These are phyloP conservation scores for Mycogone perniciosa DNA, from an alignment of 2,329 filamentous ascomycete species.

Conservation along the genomic window DNA sequence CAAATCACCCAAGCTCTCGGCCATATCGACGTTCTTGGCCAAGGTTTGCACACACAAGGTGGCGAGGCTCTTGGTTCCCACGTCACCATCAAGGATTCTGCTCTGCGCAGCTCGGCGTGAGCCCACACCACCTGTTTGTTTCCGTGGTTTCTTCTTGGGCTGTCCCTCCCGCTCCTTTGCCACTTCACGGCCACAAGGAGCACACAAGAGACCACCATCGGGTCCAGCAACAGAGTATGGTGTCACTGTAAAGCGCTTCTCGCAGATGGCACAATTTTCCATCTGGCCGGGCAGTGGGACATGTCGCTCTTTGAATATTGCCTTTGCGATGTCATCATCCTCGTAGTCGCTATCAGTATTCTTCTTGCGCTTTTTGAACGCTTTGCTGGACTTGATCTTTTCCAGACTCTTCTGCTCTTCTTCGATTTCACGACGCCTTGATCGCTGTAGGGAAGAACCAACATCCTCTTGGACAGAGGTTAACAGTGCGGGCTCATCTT, in stretches of 20 bases:
- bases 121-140: conserved; percentile 44
- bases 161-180: conserved; percentile 51
- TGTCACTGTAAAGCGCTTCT: conserved; percentile 87
- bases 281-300: conserved; percentile 73
- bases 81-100: conserved; percentile 70
- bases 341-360: conserved; percentile 22
- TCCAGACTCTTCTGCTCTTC: conserved; percentile 49
- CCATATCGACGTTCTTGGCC: conserved; percentile 55
- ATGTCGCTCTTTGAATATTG: conserved; percentile 40
- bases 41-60: conserved; percentile 57
- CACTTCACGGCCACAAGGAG: conserved; percentile 69
- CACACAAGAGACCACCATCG: conserved; percentile 79
- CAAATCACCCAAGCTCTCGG: conserved; percentile 56
- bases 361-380: conserved; percentile 48
- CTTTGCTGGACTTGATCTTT: conserved; percentile 58
- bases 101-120: conserved; percentile 74
- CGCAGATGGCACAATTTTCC: conserved; percentile 79
- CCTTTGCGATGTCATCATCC: conserved; percentile 44
- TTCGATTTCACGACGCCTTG: conserved; percentile 30
- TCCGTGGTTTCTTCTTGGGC: conserved; percentile 41
- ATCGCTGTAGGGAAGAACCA: conserved; percentile 22
- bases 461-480: conserved; percentile 17
- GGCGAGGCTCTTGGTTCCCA: conserved; percentile 63
- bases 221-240: conserved; percentile 78
- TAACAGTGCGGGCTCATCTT: conserved; percentile 12